Evolutionary conservation across 768 basidiomycete species (phyloP).

Genomic region (Brasilioporus rufonigricans): DNA sequence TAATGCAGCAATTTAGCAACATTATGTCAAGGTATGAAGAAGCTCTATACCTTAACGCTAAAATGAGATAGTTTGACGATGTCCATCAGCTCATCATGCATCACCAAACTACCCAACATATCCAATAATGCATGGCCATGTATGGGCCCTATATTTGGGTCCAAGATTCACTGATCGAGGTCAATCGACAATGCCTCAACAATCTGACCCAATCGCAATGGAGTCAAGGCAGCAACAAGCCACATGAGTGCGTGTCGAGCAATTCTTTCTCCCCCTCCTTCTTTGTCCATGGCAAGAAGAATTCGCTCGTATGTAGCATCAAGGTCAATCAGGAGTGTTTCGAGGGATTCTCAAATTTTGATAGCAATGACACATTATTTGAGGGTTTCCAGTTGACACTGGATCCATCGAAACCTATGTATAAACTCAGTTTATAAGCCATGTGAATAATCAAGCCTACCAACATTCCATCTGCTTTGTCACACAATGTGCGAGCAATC

Average conservation of each 20-base stretch:
- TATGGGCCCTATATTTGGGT: background rate
- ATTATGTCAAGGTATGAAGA: background rate
- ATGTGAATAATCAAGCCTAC: background rate
- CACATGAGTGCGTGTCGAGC: constrained; percentile 2
- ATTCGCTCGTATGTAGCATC: constrained; percentile 9
- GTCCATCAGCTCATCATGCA: background rate
- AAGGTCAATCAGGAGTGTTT: constrained; percentile 6
- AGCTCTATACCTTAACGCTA: background rate
- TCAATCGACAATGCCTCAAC: constrained; percentile 5
- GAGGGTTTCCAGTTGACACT: constrained; percentile 13
- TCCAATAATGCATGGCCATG: background rate
- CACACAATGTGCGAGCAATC: background rate
- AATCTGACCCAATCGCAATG: constrained; percentile 2
- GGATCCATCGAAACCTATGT: constrained; percentile 16
- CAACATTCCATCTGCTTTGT: background rate
- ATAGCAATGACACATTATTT: constrained; percentile 4
- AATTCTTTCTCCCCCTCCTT: background rate
- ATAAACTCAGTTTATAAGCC: no score
- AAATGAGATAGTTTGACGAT: background rate
- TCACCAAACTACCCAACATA: background rate
- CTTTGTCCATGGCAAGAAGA: background rate
- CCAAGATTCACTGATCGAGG: background rate
- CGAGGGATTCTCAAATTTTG: constrained; percentile 1
- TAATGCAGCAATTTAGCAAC: no score
- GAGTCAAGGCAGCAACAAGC: constrained; percentile 5